Percentiles rank a stretch among this genome's conserved stretches.
Evolutionary conservation across 106 monocot species (phyloP).

Genomic region (Phalaenopsis aphrodite): DNA sequence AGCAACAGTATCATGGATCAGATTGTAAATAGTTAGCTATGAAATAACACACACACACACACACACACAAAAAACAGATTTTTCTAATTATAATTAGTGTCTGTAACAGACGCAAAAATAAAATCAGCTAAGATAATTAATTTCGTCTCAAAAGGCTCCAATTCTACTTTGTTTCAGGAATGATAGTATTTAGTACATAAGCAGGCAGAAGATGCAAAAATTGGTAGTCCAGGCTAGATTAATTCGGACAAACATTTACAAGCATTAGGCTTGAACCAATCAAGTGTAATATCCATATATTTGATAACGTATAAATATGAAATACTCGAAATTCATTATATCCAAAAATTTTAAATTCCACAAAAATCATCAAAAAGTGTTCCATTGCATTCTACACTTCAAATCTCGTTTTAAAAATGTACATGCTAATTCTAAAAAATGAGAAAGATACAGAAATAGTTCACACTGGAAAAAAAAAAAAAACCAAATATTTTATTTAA

Average conservation of each 20-base stretch:
- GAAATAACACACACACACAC: background rate
- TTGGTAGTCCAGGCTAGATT: background rate
- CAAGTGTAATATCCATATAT: background rate
- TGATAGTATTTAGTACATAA: background rate
- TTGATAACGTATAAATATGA: too few species aligned
- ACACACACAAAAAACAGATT: background rate
- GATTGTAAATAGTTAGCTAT: background rate
- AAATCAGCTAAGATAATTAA: background rate
- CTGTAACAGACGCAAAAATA: background rate
- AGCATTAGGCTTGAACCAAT: background rate
- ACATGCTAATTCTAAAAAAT: too few species aligned
- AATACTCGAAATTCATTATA: too few species aligned
- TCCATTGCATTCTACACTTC: too few species aligned
- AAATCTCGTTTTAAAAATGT: too few species aligned
- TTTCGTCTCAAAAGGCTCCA: background rate
- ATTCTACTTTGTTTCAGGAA: background rate
- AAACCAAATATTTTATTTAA: too few species aligned
- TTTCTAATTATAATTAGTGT: background rate
- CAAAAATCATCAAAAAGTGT: too few species aligned
- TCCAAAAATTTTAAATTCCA: too few species aligned
- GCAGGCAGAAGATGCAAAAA: background rate
- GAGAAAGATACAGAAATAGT: too few species aligned
- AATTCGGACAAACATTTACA: background rate
- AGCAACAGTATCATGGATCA: constrained; percentile 9
- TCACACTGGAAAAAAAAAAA: too few species aligned